Percentiles rank a stretch among this genome's conserved stretches.
These are phyloP conservation scores for Colletotrichum magnum DNA, from an alignment of 2,329 filamentous ascomycete species.

Conservation along the genomic window DNA sequence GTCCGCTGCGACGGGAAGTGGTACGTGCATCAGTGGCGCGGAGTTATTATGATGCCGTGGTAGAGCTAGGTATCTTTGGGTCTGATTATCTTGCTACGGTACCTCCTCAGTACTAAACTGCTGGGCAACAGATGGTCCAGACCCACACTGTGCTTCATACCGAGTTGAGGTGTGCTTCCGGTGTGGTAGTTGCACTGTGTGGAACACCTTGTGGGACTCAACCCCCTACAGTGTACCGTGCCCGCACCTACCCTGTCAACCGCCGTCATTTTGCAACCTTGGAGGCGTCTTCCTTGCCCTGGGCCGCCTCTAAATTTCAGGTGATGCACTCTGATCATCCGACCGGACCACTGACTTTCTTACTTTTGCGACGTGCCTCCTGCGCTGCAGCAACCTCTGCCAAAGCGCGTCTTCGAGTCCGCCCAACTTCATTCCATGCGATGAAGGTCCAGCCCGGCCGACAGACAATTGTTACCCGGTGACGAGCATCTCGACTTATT, in stretches of 20 bases:
- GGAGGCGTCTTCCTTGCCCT: slow-evolving; percentile 26
- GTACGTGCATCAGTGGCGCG: no score
- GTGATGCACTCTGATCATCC: background rate
- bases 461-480: slow-evolving; percentile 31
- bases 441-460: slow-evolving; percentile 27
- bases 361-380: slow-evolving; percentile 5
- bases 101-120: no score
- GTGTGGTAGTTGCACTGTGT: background rate
- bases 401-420: slow-evolving; percentile 2
- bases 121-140: no score
- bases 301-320: background rate
- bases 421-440: slow-evolving; percentile 24
- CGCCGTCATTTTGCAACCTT: slow-evolving; percentile 27
- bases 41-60: no score
- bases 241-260: slow-evolving; percentile 16
- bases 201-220: background rate
- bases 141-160: slow-evolving; percentile 2
- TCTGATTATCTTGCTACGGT: no score
- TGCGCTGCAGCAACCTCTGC: background rate
- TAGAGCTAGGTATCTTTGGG: no score
- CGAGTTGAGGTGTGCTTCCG: no score
- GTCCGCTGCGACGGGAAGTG: no score
- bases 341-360: background rate
- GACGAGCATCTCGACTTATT: slow-evolving; percentile 30
- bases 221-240: background rate